Evolutionary conservation across 2,329 filamentous ascomycete genomes (phyloP), one percentile per base, ranked within the genome.

Genomic region (Ceratocystis colombiana): DNA sequence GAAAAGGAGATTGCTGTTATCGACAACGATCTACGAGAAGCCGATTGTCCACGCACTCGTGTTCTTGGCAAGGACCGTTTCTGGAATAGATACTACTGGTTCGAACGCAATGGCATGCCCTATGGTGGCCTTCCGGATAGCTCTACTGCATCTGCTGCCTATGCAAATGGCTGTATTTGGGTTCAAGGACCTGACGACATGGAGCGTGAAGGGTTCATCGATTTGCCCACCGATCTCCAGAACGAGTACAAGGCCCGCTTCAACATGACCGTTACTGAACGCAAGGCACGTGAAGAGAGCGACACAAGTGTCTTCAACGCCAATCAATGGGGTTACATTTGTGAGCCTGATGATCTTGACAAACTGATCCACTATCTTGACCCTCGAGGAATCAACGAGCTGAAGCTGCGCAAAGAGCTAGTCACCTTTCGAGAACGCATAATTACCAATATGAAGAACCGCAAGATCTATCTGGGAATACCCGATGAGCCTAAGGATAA

Each of bases 21-120:
- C 64, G 93, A 97, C 71, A 92, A 95, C 71, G 92, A 97, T 73
- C 80, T 99, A 59, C 88, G 94, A 64, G 93, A 97, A 76, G 91
- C 92, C 50, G 90, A 96, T 75, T 96, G 93, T 71, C 90, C 92
- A 45, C 87, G 94, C 69, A 96, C 92, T 20, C 87, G 90, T 69
- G 86, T 93, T 20, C 80, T 99, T 30, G 94, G 94, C 68, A 93
- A 94, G 74, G 94, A 99, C 76, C 86, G 94, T 57, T 99, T 96
- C 79, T 96, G 93, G 86, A 97, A 99, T 76, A 85, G 93, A 65
- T 99, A 97, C 76, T 97, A 95, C 79, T 99, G 94, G 93, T 96
- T 97, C 74, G 94, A 99, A 76, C 88, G 93, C 69, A 99, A 97
- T 72, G 94, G 92, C 28, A 97, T 97, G 92, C 94, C 94, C 0